Conservation (phyloP, 2,329 filamentous ascomycete genomes). For the Arthroderma sp. region DNA sequence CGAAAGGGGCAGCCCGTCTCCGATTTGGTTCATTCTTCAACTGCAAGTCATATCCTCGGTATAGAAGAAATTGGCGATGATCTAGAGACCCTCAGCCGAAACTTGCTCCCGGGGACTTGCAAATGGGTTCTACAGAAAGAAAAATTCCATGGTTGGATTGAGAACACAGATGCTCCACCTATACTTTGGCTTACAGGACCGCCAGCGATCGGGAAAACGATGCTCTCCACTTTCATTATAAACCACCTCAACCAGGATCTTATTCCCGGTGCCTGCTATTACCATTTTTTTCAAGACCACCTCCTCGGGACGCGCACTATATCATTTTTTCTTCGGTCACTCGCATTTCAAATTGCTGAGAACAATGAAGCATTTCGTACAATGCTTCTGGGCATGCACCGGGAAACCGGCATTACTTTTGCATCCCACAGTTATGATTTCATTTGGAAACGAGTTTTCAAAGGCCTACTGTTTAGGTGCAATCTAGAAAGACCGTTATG, state of each 20-base stretch:
- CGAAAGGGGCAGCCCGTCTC: no score
- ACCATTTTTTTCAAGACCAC: conserved; percentile 8
- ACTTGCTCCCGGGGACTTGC: not conserved
- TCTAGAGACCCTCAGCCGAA: not conserved
- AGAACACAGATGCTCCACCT: no score
- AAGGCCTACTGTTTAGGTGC: conserved; percentile 6
- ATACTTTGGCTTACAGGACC: conserved; percentile 8
- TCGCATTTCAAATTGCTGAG: conserved; percentile 10
- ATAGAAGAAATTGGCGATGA: not conserved
- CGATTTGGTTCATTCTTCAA: conserved; percentile 11
- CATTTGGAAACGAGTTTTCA: conserved; percentile 12
- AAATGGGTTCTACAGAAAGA: not conserved
- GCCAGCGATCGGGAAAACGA: conserved; percentile 8
- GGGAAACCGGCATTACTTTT: conserved; percentile 1
- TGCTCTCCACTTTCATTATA: conserved; percentile 7
- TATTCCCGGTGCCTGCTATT: conserved; percentile 1
- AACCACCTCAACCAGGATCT: not conserved
- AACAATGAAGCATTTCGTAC: conserved; percentile 1
- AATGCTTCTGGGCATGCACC: conserved; percentile 3
- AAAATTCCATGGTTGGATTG: not conserved
- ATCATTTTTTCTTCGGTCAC: conserved; percentile 8
- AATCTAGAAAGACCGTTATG: conserved; percentile 6
- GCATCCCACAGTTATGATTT: conserved; percentile 3
- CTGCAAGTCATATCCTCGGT: conserved; percentile 1
- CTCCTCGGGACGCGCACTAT: conserved; percentile 8